A percentile compares a stretch with the other conserved stretches of the same genome.
These are phyloP conservation scores for Pistacia vera DNA, from an alignment of 345 rosid genomes.

Conservation along the genomic window DNA sequence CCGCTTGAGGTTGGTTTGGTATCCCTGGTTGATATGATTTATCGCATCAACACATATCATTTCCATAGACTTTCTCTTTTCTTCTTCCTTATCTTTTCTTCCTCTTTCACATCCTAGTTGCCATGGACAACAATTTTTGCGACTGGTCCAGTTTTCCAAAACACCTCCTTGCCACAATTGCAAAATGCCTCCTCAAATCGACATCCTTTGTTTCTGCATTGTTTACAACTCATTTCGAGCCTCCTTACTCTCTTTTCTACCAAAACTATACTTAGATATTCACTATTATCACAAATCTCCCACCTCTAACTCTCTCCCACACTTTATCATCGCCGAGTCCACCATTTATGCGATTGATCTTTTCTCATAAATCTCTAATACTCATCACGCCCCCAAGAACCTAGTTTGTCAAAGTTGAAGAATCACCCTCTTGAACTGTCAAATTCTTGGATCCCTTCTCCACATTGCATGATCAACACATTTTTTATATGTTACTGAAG, in stretches of 20 bases:
- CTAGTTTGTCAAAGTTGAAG: background rate
- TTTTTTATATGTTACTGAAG: background rate
- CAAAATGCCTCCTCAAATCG: background rate
- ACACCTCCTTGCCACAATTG: background rate
- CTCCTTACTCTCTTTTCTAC: background rate
- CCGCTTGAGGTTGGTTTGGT: no score
- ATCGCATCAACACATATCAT: no score
- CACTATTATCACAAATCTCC: background rate
- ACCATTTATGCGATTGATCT: background rate
- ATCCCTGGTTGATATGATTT: no score
- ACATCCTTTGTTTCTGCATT: slow-evolving; percentile 25
- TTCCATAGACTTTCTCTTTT: no score
- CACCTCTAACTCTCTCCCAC: background rate
- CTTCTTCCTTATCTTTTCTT: no score
- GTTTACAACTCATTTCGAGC: slow-evolving; percentile 34
- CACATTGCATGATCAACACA: background rate
- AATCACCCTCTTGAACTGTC: background rate
- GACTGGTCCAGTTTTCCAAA: background rate
- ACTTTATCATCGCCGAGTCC: background rate
- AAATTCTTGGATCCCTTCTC: background rate
- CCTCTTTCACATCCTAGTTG: no score
- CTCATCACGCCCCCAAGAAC: background rate
- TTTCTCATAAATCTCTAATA: background rate
- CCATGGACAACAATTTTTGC: no score
- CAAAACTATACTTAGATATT: background rate